Base-by-base conservation (phyloP, 441 rosid species). In the Erodium moschatum region DNA sequence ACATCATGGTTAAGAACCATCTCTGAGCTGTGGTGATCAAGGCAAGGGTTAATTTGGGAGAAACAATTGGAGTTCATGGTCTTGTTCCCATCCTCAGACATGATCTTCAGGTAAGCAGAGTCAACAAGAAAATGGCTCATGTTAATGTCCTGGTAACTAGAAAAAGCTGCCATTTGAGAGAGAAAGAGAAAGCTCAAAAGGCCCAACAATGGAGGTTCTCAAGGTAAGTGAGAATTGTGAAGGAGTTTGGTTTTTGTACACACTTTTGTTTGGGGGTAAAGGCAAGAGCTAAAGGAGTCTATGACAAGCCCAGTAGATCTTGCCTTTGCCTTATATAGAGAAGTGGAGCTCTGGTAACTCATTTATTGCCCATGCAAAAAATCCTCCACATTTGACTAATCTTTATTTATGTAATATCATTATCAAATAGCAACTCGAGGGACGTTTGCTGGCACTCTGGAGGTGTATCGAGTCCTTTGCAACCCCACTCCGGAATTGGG, bases 71-170 rank as follows among this genome's bases (percentile, higher is more conserved):
- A 15, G 42, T 38, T 38, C 42, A 38, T 38, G 42, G 42, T 7
- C 42, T 2, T 38, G 61, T 54, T 54, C 61, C 21, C 61, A 54
- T 54, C 61, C 61, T 54, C 61, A 54, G 61, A 54, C 61, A 54
- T 54, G 61, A 54, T 54, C 61, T 54, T 54, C 60, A 52, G 5
- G 60, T 52, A 52, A 16, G 4, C 20, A 4, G 60, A 52, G 60
- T 54, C 61, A 54, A 54, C 10, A 16, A 54, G 61, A 7, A 16
- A 16, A 54, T 6, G 61, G 61, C 8, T 16, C 61, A 54, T 54
- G 61, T 54, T 54, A n/a, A 13, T 54, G 21, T 54, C 61, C 15
- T 54, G 61, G 61, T 54, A 54, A 54, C 24, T 18, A 54, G 61
- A 18, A 54, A 54, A 54, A 6, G 21, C 21, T 54, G 61, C 61